These are phyloP conservation scores for Aspergillus alliaceus DNA, from an alignment of 2,329 filamentous ascomycete species.

Conservation along the genomic window DNA sequence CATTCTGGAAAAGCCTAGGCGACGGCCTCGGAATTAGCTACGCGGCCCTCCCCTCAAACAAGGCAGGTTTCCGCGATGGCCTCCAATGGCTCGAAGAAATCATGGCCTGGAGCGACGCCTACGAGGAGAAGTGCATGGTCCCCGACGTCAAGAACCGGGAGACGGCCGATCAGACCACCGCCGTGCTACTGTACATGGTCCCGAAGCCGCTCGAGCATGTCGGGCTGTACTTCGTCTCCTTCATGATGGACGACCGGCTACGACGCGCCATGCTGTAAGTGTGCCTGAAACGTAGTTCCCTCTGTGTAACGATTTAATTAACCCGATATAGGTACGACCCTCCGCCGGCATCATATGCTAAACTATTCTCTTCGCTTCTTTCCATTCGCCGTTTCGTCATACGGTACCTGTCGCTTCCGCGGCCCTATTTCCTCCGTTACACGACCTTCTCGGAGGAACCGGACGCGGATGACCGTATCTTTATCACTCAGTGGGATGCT, in stretches of 20 bases:
- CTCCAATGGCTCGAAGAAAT: slow-evolving; percentile 56
- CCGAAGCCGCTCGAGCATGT: slow-evolving; percentile 46
- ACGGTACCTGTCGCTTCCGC: slow-evolving; percentile 61
- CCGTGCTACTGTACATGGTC: slow-evolving; percentile 61
- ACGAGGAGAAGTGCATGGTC: slow-evolving; percentile 62
- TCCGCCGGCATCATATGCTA: slow-evolving; percentile 33
- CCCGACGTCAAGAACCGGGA: slow-evolving; percentile 51
- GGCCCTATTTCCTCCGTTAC: slow-evolving; percentile 44
- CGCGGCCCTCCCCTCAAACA: slow-evolving; percentile 43
- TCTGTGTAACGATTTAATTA: background rate
- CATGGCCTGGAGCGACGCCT: slow-evolving; percentile 52
- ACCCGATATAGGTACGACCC: slow-evolving; percentile 36
- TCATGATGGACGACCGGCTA: slow-evolving; percentile 64
- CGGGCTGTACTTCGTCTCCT: slow-evolving; percentile 53
- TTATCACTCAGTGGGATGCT: slow-evolving; percentile 55
- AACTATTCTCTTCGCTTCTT: slow-evolving; percentile 51
- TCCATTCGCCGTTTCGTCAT: slow-evolving; percentile 55
- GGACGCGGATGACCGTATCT: slow-evolving; percentile 57
- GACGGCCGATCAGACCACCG: slow-evolving; percentile 60
- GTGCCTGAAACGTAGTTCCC: background rate
- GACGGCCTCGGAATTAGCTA: slow-evolving; percentile 67
- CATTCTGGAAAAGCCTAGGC: slow-evolving; percentile 70
- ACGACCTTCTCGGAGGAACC: slow-evolving; percentile 45
- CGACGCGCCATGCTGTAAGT: slow-evolving; percentile 65
- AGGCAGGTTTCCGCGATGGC: slow-evolving; percentile 49